phyloP scores from a whole-genome alignment of 1,139 yeast species.

The Yamadazyma diddensiae region DNA sequence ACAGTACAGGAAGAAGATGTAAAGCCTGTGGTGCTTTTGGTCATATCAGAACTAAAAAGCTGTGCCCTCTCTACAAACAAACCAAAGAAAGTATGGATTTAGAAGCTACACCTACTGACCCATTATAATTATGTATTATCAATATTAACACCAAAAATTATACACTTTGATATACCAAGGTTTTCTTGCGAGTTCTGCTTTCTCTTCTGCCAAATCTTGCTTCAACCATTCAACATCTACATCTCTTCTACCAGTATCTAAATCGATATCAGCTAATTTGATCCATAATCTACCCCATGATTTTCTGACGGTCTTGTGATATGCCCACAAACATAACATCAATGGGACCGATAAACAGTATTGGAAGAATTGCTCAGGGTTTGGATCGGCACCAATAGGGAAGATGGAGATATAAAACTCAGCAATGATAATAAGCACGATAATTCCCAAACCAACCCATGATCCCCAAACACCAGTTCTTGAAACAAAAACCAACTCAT shows the following conservation, averaged over 20 bases:
- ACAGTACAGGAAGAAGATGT: constrained; percentile 81
- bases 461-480: constrained; percentile 51
- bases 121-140: background rate
- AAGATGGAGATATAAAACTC: constrained; percentile 46
- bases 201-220: constrained; percentile 46
- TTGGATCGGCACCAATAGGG: constrained; percentile 33
- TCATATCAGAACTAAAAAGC: constrained; percentile 85
- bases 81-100: constrained; percentile 22
- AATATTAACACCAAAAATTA: constrained; percentile 34
- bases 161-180: constrained; percentile 36
- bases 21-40: constrained; percentile 96
- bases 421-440: constrained; percentile 42
- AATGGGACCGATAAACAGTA: constrained; percentile 32
- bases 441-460: constrained; percentile 37
- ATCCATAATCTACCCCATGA: constrained; percentile 29
- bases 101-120: background rate
- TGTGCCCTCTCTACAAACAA: constrained; percentile 76
- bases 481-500: constrained; percentile 47
- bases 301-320: constrained; percentile 24
- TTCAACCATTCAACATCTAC: constrained; percentile 42
- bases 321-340: constrained; percentile 34
- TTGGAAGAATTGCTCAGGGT: constrained; percentile 16
- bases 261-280: constrained; percentile 40
- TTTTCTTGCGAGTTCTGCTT: constrained; percentile 20
- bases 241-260: constrained; percentile 52